These are phyloP conservation scores for Haematococcus lacustris DNA, from an alignment of 139 green algal species.

Conservation along the genomic window DNA sequence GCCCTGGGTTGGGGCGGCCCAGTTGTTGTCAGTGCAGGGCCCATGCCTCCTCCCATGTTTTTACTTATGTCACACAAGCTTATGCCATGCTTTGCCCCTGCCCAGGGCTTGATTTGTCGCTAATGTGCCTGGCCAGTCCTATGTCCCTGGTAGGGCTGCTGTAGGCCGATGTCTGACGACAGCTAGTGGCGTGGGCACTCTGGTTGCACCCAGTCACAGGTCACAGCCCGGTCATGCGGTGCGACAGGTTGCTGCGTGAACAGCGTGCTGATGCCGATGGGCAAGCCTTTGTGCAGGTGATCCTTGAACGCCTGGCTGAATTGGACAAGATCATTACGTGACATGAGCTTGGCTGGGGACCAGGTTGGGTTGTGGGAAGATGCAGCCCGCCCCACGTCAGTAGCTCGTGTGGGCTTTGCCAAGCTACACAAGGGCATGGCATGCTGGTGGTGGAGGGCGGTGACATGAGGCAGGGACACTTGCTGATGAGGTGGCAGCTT, in stretches of 20 bases:
- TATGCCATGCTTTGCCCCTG: background rate
- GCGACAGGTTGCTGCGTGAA: background rate
- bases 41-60: no score
- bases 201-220: background rate
- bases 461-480: no score
- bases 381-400: no score
- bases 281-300: conserved; percentile 48
- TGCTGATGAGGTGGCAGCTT: no score
- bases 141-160: background rate
- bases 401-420: no score
- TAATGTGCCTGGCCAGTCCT: background rate
- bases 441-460: no score
- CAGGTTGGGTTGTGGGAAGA: no score
- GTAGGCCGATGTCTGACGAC: background rate
- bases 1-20: no score
- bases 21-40: no score
- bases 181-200: background rate
- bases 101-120: background rate
- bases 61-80: no score
- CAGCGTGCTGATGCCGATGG: background rate
- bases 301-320: conserved; percentile 81
- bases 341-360: background rate
- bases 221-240: background rate
- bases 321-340: conserved; percentile 72
- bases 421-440: no score